Evolutionary conservation across 1,139 yeast species (phyloP).

Genomic region (Pichia sp.): DNA sequence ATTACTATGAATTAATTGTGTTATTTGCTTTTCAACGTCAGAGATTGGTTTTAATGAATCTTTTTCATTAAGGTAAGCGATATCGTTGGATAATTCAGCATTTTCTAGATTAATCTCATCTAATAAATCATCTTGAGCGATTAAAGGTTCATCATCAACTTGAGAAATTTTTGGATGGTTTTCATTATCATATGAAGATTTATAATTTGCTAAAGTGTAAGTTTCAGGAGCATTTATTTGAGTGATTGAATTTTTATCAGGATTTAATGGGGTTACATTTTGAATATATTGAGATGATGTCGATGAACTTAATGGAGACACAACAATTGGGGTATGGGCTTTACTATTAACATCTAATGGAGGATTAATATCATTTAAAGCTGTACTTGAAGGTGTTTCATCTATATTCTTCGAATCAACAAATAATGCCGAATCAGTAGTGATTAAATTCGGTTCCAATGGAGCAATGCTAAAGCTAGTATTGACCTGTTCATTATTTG

Average conservation of each 20-base stretch:
- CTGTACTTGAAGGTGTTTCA: no score
- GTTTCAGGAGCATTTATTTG: conserved; percentile 3
- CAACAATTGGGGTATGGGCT: not conserved
- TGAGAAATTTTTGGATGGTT: not conserved
- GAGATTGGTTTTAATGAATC: not conserved
- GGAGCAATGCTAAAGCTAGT: no score
- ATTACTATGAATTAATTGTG: not conserved
- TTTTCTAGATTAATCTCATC: conserved; percentile 6
- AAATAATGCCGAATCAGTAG: no score
- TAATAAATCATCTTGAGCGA: conserved; percentile 3
- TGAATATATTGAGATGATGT: conserved; percentile 2
- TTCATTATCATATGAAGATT: conserved; percentile 4
- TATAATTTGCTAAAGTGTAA: conserved; percentile 18
- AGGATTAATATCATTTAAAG: no score
- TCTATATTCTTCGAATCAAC: no score
- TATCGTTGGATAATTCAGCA: not conserved
- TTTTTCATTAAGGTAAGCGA: not conserved
- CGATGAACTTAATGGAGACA: not conserved
- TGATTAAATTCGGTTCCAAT: no score
- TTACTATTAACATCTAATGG: not conserved
- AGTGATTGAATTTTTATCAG: conserved; percentile 2
- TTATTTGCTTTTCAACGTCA: not conserved
- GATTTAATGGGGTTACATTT: conserved; percentile 1
- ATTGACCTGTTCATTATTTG: no score
- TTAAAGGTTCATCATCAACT: not conserved